phyloP scores from a whole-genome alignment of 192 early-diverging fungal species.

The Coemansia sp. region DNA sequence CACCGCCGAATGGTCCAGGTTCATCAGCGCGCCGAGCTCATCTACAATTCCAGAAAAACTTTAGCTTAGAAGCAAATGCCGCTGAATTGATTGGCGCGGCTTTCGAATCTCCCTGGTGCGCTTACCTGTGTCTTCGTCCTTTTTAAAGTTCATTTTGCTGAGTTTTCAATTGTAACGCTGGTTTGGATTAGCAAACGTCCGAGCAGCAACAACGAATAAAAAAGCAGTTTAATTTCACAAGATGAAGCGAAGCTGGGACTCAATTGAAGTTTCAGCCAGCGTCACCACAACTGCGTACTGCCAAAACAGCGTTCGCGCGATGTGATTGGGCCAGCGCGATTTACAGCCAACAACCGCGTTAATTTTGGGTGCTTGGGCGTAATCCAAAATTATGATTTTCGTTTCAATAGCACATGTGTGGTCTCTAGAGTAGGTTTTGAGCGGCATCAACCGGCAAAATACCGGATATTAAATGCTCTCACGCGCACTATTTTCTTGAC shows the following conservation, averaged over 20 bases:
- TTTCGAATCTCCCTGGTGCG: not conserved
- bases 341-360: not conserved
- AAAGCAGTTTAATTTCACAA: not conserved
- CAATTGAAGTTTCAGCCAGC: constrained; percentile 1
- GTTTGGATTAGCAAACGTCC: not conserved
- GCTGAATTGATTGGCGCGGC: too few species aligned
- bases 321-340: constrained; percentile 22
- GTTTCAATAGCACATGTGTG: not conserved
- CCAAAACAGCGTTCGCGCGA: not conserved
- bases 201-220: not conserved
- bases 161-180: not conserved
- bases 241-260: too few species aligned
- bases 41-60: constrained; percentile 40
- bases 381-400: not conserved
- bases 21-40: constrained; percentile 78
- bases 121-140: constrained; percentile 53
- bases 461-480: not conserved
- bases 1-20: constrained; percentile 89
- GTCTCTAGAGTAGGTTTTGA: not conserved
- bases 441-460: not conserved
- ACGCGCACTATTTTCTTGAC: not conserved
- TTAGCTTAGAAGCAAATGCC: not conserved
- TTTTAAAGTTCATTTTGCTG: constrained; percentile 52
- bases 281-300: not conserved
- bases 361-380: not conserved